phyloP scores from a whole-genome alignment of 495 filamentous ascomycete species.

The Aspergillus saccharolyticus region DNA sequence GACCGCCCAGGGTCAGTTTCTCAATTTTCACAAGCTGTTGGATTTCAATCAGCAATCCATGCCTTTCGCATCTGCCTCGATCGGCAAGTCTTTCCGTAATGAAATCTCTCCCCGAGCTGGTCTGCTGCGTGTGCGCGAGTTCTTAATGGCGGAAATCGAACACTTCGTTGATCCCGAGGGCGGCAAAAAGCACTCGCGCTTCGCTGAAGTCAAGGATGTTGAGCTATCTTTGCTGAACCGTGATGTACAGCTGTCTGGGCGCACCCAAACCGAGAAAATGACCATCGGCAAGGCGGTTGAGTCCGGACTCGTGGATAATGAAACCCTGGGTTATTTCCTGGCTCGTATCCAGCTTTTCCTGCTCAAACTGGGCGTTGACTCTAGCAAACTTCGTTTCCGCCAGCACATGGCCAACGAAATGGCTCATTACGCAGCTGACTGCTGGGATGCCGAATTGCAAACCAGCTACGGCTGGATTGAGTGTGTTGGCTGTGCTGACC shows the following conservation, averaged over 20 bases:
- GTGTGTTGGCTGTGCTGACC: conserved; percentile 79
- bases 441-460: conserved; percentile 78
- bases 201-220: conserved; percentile 56
- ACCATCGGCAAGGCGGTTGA: conserved; percentile 69
- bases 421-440: conserved; percentile 82
- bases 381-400: conserved; percentile 70
- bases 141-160: conserved; percentile 72
- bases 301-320: conserved; percentile 67
- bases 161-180: conserved; percentile 68
- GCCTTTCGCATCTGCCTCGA: conserved; percentile 69
- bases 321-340: conserved; percentile 84
- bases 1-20: conserved; percentile 64
- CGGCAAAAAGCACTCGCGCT: conserved; percentile 65
- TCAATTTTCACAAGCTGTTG: conserved; percentile 63
- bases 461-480: conserved; percentile 83
- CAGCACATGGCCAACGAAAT: conserved; percentile 81
- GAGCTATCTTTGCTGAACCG: conserved; percentile 65
- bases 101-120: conserved; percentile 67
- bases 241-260: conserved; percentile 63
- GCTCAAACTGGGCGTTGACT: conserved; percentile 62
- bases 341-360: conserved; percentile 74
- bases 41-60: conserved; percentile 68
- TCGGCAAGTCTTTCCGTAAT: conserved; percentile 73
- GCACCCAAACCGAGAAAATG: conserved; percentile 54
- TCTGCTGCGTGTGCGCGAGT: conserved; percentile 64